Conservation (phyloP, 2,329 filamentous ascomycete genomes). For the Colletotrichum lentis region DNA sequence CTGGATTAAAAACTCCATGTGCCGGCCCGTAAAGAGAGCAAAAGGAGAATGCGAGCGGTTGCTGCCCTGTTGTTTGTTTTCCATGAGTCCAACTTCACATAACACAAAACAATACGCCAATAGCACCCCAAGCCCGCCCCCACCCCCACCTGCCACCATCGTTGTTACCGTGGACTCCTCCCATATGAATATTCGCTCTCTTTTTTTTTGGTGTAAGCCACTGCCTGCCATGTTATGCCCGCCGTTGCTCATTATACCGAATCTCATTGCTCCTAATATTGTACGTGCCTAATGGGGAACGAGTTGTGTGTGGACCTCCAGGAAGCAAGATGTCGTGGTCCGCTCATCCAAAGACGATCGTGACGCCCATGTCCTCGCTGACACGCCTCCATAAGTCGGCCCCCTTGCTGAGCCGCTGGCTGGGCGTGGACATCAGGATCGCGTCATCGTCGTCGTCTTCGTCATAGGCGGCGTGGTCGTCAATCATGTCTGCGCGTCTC, state of each 20-base stretch:
- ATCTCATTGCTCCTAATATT: not conserved
- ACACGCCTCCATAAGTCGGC: constrained; percentile 64
- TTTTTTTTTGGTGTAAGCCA: constrained; percentile 31
- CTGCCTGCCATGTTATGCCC: constrained; percentile 4
- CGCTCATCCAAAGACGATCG: constrained; percentile 66
- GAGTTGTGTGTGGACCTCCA: not conserved
- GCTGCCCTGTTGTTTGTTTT: not conserved
- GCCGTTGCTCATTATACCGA: constrained; percentile 9
- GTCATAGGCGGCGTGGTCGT: constrained; percentile 38
- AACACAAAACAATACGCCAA: not conserved
- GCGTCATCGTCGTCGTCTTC: constrained; percentile 16
- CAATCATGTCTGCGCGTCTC: constrained; percentile 58
- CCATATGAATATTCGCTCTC: not conserved
- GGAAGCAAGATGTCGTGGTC: not conserved
- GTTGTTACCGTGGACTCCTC: not conserved
- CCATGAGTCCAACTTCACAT: not conserved
- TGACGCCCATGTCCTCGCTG: constrained; percentile 66
- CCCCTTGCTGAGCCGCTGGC: constrained; percentile 37
- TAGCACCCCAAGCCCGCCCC: constrained; percentile 9
- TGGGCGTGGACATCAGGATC: constrained; percentile 27
- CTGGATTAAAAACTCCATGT: not conserved
- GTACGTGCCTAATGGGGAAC: not conserved
- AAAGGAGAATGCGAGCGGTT: not conserved
- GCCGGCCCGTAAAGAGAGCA: not conserved
- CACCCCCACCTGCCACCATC: not conserved